Base-by-base conservation (phyloP, 139 green algal genomes). In the Prasinococcaceae sp. region DNA sequence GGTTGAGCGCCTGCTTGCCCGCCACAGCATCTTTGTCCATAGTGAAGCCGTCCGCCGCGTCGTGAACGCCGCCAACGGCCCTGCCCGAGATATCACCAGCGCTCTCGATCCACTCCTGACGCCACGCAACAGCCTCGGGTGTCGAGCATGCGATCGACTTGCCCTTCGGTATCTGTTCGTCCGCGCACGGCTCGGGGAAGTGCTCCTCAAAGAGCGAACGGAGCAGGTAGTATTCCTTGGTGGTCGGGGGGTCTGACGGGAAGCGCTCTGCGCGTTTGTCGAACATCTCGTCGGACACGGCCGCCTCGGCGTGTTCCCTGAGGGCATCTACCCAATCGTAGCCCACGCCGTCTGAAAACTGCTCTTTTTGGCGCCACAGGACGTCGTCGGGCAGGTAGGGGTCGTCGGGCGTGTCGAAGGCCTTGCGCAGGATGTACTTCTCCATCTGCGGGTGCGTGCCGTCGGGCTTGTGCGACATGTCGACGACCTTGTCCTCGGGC, bases 311-410 rank as follows among this genome's bases (percentile, higher is more conserved):
- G 37, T 90, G 66, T 2, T 70, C 73, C 51, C 81, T 92, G 24
- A 92, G 63, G 10, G 79, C 77, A 51, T 92, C 82, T 4, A 92
- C 82, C 82, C 82, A 92, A 59, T 72, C 61, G 65, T 92, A 92
- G 6, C 82, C 82, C 22, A 92, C 82, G 33, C 88, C 90, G 63
- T 98, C 90, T 25, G 53, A 80, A 82, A 98, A 98, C 83, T 98
- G 90, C 80, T 98, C 90, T 70, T 98, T 98, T 70, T 98, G 90
- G 16, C 90, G 69, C 75, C 76, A 96, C 43, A 96, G 73, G n/a
- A 60, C 50, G 2, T 55, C 43, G 37, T 66, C 76, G 20, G 88
- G 88, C 40, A 97, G 72, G 68, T 93, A 94, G 6, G 84, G 79
- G 25, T 82, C 47, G 42, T 92, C 86, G 0, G 73, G 72, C 1